Evolutionary conservation across 495 filamentous ascomycete genomes (phyloP).

Genomic region (Alectoria sarmentosa): DNA sequence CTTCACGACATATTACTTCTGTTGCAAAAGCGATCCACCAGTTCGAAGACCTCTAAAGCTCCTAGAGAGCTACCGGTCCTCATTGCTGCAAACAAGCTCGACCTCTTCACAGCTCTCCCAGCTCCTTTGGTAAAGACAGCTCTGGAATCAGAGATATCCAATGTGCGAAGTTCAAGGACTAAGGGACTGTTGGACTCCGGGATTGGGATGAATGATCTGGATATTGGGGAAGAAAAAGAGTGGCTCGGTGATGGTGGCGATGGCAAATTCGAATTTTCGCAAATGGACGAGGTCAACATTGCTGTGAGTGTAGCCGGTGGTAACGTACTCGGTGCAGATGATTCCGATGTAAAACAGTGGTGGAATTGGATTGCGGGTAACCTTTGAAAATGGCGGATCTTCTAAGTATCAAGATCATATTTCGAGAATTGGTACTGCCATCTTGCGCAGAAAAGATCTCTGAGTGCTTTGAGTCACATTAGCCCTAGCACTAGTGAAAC

Average conservation of each 20-base stretch:
- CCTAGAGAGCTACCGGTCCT: constrained; percentile 64
- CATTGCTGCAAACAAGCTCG: constrained; percentile 88
- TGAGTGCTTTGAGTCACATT: no score
- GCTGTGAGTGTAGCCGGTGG: constrained; percentile 73
- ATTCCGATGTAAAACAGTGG: constrained; percentile 67
- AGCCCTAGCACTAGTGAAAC: no score
- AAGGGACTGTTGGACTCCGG: constrained; percentile 77
- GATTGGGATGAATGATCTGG: constrained; percentile 49
- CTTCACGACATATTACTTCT: constrained; percentile 78
- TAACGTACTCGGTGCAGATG: constrained; percentile 63
- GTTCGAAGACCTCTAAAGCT: constrained; percentile 48
- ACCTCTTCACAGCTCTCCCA: constrained; percentile 89
- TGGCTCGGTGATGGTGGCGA: constrained; percentile 76
- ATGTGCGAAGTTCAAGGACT: constrained; percentile 66
- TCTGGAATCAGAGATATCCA: constrained; percentile 75
- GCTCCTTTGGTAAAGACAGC: constrained; percentile 64
- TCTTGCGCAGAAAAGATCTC: neutral
- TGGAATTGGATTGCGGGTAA: constrained; percentile 76
- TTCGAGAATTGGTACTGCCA: neutral
- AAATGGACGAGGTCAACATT: constrained; percentile 77
- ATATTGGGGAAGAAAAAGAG: constrained; percentile 62
- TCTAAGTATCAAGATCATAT: neutral
- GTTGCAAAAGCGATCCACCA: constrained; percentile 67
- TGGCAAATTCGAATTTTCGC: constrained; percentile 67
- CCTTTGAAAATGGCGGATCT: constrained; percentile 33